Percentiles rank a stretch among this genome's conserved stretches.
Evolutionary conservation across 345 rosid species (phyloP).

Genomic region (Trapa incisa): DNA sequence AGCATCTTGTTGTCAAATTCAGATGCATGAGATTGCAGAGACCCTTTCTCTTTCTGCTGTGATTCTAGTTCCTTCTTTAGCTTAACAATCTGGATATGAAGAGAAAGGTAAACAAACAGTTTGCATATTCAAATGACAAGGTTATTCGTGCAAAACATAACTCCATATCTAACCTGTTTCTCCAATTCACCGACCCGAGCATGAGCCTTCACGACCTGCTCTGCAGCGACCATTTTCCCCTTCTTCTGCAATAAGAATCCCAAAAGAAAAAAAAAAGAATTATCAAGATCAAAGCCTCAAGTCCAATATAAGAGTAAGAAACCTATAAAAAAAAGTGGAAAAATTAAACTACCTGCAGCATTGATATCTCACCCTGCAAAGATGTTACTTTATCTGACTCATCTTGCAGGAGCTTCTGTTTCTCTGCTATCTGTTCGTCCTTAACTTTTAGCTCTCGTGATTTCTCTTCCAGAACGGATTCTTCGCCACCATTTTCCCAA

Average conservation of each 20-base stretch:
- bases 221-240: conserved; percentile 47
- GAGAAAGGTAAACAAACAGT: neutral
- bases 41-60: conserved; percentile 44
- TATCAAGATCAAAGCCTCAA: neutral
- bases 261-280: neutral
- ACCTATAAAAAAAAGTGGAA: neutral
- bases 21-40: conserved; percentile 33
- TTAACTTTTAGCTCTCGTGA: conserved; percentile 39
- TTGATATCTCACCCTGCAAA: conserved; percentile 48
- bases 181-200: conserved; percentile 62
- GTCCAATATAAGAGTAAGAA: neutral
- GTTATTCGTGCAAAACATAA: neutral
- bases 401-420: conserved; percentile 49
- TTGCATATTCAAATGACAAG: neutral
- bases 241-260: conserved; percentile 23
- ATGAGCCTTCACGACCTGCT: conserved; percentile 57
- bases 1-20: conserved; percentile 53
- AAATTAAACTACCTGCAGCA: conserved; percentile 39
- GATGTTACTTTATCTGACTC: conserved; percentile 45
- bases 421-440: conserved; percentile 38
- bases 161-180: conserved; percentile 42
- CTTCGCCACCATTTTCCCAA: conserved; percentile 21
- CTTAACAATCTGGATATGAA: conserved; percentile 38
- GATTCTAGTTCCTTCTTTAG: conserved; percentile 43
- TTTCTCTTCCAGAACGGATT: conserved; percentile 54